Percentiles rank a stretch among this genome's conserved stretches.
These are phyloP conservation scores for Hanseniaspora occidentalis DNA, from an alignment of 805 yeast genomes.

Conservation along the genomic window DNA sequence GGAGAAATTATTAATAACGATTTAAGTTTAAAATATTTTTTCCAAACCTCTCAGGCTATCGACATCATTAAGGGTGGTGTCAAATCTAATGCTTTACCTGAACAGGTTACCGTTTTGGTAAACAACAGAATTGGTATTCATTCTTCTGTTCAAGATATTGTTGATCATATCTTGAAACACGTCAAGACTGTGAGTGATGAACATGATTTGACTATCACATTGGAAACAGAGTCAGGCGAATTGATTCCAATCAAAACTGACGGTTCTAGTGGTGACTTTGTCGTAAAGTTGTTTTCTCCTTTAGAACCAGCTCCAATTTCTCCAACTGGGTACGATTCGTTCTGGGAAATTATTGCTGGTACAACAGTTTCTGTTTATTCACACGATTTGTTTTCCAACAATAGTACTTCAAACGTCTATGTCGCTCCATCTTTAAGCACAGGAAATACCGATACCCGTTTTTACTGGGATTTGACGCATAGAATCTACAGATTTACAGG, in stretches of 20 bases:
- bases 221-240: slow-evolving; percentile 18
- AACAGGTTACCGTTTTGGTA: slow-evolving; percentile 32
- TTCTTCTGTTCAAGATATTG: slow-evolving; percentile 28
- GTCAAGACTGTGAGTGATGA: slow-evolving; percentile 31
- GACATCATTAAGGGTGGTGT: slow-evolving; percentile 56
- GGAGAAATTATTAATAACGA: slow-evolving; percentile 24
- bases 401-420: slow-evolving; percentile 4
- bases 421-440: slow-evolving; percentile 17
- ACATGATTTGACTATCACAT: slow-evolving; percentile 33
- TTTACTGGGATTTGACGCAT: slow-evolving; percentile 45
- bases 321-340: slow-evolving; percentile 29
- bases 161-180: slow-evolving; percentile 24
- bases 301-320: slow-evolving; percentile 42
- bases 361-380: slow-evolving; percentile 17
- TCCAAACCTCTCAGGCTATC: slow-evolving; percentile 27
- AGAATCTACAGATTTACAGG: slow-evolving; percentile 38
- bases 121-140: slow-evolving; percentile 49
- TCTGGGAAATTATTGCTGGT: slow-evolving; percentile 49
- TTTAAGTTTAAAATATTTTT: slow-evolving; percentile 9
- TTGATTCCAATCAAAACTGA: slow-evolving; percentile 11
- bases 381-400: slow-evolving; percentile 4
- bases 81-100: slow-evolving; percentile 56
- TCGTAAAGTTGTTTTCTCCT: slow-evolving; percentile 16
- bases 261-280: slow-evolving; percentile 31
- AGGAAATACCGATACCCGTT: slow-evolving; percentile 51